Conservation (phyloP, 2,329 filamentous ascomycete genomes). For the Penicillium sp. region DNA sequence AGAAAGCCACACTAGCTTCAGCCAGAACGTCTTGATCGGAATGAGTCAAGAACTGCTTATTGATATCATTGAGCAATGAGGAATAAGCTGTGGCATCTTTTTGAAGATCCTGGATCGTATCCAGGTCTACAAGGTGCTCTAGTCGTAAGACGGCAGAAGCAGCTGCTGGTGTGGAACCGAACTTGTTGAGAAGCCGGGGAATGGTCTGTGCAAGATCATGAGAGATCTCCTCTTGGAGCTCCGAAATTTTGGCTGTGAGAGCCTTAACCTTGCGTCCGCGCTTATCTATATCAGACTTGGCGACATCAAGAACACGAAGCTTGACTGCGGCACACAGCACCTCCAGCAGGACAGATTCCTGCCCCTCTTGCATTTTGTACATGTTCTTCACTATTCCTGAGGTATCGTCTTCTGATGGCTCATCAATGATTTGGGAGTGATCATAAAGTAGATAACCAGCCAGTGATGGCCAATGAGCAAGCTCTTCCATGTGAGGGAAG, state of each 20-base stretch:
- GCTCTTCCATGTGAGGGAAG: conserved; percentile 76
- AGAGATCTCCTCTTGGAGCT: conserved; percentile 75
- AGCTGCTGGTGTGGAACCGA: conserved; percentile 82
- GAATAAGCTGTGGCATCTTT: conserved; percentile 81
- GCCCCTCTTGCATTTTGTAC: conserved; percentile 69
- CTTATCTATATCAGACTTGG: conserved; percentile 60
- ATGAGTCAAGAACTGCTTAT: conserved; percentile 91
- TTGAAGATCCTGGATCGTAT: conserved; percentile 82
- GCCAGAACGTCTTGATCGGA: conserved; percentile 79
- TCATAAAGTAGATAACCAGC: conserved; percentile 91
- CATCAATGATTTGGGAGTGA: conserved; percentile 66
- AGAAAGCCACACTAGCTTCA: conserved; percentile 76
- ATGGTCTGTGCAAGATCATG: conserved; percentile 75
- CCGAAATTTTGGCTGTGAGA: conserved; percentile 61
- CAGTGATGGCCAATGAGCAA: conserved; percentile 83
- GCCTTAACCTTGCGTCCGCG: conserved; percentile 58
- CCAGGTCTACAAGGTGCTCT: conserved; percentile 81
- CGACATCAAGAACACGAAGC: conserved; percentile 64
- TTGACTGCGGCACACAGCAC: conserved; percentile 82
- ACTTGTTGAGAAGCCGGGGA: conserved; percentile 86
- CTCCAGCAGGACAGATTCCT: conserved; percentile 84
- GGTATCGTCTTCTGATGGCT: conserved; percentile 56
- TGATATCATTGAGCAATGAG: conserved; percentile 82
- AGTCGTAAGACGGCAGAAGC: conserved; percentile 82
- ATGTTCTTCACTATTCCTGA: conserved; percentile 67